phyloP scores from a whole-genome alignment of 495 filamentous ascomycete genomes.

The Penicillium chermesinum region DNA sequence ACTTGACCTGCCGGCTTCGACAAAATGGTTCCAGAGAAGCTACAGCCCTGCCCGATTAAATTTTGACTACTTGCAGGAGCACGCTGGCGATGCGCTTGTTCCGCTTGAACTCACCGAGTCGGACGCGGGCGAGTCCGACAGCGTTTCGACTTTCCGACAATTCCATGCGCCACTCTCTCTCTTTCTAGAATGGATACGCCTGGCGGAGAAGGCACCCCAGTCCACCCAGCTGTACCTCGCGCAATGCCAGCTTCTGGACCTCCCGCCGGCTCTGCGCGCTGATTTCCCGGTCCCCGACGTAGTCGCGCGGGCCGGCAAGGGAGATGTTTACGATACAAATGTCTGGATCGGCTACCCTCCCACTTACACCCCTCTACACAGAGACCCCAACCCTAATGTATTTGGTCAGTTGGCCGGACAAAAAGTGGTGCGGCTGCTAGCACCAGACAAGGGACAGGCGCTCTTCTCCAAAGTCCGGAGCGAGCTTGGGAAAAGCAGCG shows the following conservation, averaged over 20 bases:
- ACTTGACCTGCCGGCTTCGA: slow-evolving; percentile 42
- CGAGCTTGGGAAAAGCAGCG: slow-evolving; percentile 36
- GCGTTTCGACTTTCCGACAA: slow-evolving; percentile 45
- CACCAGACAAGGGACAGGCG: slow-evolving; percentile 52
- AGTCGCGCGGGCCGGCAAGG: slow-evolving; percentile 54
- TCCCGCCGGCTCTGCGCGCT: slow-evolving; percentile 54
- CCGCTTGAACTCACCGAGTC: slow-evolving; percentile 52
- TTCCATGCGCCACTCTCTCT: slow-evolving; percentile 52
- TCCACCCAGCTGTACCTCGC: slow-evolving; percentile 67
- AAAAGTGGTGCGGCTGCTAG: slow-evolving; percentile 69
- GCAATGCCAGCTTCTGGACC: slow-evolving; percentile 63
- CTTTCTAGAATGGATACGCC: slow-evolving; percentile 51
- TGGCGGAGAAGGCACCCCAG: slow-evolving; percentile 28
- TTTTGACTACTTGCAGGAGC: slow-evolving; percentile 42
- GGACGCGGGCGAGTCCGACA: neutral
- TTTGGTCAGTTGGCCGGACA: slow-evolving; percentile 76
- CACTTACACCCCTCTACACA: slow-evolving; percentile 84
- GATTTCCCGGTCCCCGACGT: slow-evolving; percentile 67
- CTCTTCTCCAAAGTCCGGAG: slow-evolving; percentile 56
- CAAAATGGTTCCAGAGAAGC: slow-evolving; percentile 48
- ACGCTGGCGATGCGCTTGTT: slow-evolving; percentile 45
- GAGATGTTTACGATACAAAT: slow-evolving; percentile 79
- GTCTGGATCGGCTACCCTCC: slow-evolving; percentile 84
- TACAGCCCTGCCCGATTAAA: slow-evolving; percentile 32
- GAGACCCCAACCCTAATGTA: slow-evolving; percentile 90